Percentiles rank a stretch among this genome's conserved stretches.
Evolutionary conservation across 139 green algal genomes (phyloP).

Genomic region (Tetraselmis chui): DNA sequence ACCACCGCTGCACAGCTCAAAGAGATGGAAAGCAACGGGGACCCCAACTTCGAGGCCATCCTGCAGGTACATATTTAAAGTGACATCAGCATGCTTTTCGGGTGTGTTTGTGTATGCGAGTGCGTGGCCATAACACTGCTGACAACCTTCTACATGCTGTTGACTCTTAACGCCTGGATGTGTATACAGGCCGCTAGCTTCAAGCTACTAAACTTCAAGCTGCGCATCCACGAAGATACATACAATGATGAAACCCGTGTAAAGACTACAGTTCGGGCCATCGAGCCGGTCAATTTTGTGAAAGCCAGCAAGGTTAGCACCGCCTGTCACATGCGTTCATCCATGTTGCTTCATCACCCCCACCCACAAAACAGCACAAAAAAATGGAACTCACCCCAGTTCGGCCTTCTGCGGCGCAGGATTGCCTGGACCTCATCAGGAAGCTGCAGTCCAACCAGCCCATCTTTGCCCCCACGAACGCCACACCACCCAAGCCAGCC

Average conservation of each 20-base stretch:
- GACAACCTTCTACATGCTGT: not conserved
- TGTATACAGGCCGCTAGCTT: constrained; percentile 32
- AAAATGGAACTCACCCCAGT: no score
- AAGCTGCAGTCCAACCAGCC: not conserved
- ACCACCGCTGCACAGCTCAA: constrained; percentile 29
- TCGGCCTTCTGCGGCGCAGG: no score
- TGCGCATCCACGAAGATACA: constrained; percentile 75
- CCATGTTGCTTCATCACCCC: no score
- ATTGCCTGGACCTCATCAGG: not conserved
- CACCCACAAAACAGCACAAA: no score
- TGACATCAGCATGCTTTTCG: no score
- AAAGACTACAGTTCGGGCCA: constrained; percentile 47
- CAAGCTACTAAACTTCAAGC: constrained; percentile 39
- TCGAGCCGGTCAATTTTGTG: constrained; percentile 22
- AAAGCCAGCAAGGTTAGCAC: not conserved
- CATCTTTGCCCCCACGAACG: not conserved
- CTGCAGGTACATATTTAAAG: constrained; percentile 1
- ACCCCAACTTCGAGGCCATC: not conserved
- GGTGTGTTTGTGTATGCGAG: no score
- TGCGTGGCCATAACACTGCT: no score
- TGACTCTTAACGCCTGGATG: not conserved
- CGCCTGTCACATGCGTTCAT: no score
- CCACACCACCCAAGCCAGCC: not conserved
- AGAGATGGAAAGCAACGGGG: constrained; percentile 17
- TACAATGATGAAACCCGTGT: constrained; percentile 83